Base-by-base conservation (phyloP, 108 stramenopile species). In the Skeletonema costatum region DNA sequence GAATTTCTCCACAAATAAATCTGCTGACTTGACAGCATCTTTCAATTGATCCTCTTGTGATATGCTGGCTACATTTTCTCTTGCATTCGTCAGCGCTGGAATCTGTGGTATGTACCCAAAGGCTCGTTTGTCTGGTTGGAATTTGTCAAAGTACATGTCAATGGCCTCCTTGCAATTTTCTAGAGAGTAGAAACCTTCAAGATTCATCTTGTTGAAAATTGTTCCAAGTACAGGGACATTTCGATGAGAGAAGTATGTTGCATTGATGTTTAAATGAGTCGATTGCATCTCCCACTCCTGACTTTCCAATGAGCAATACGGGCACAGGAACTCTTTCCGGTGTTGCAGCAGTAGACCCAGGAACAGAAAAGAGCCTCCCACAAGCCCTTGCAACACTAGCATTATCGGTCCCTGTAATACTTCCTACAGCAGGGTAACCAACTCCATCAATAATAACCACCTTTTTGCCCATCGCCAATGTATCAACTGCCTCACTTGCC, bases 241-340 rank as follows among this genome's bases (percentile, higher is more conserved):
- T 33, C 44, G 62, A 46, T 71, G 53, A 59, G 92, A 74, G 78
- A 99, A 98, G 60, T 97, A 99, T 5, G 89, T 88, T 32, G 97
- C 96, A 78, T 98, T 97, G 31, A 99, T 77, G 77, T 99, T 99
- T 99, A 88, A 88, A 98, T 3, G 95, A 89, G 87, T 99, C 98
- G 6, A 99, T 93, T 5, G 98, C 97, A 75, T 93, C 92, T 32
- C 98, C 98, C 13, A 99, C 97, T 86, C 96, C 89, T 82, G 82
- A 78, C 75, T 82, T 85, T 73, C 94, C 88, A 81, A 98, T 73
- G 62, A 94, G 67, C 32, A 94, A 42, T 19, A 89, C 90, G 12
- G 83, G 89, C 60, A 66, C 74, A 3, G 89, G 89, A n/a, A 53
- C 60, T 59, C 88, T 73, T 59, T 33, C 68, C 8, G 51, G 5